Evolutionary conservation across 768 basidiomycete genomes (phyloP), one percentile per base, ranked within the genome.

Genomic region (Mycena amicta): DNA sequence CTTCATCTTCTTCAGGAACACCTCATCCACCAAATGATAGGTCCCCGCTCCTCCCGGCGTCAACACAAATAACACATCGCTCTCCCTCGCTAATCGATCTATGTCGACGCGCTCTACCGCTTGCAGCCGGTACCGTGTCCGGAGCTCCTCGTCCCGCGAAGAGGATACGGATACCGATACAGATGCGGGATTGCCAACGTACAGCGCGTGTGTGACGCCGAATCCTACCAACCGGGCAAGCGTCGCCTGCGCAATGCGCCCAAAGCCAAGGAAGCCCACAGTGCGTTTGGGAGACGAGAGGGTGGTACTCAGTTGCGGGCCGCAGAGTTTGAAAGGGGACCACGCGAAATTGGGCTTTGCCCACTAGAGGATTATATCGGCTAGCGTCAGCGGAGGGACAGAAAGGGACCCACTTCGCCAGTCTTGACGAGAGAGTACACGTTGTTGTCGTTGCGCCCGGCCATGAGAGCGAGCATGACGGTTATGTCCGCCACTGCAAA

Each of bases 381-480:
- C 22, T 3, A 46, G 12, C 46, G 20, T 60, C 54, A 47, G 30
- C 20, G 8, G 58, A 5, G 5, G 29, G 41, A 27, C 30, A 49
- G 5, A 41, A 29, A 27, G 22, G 27, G 33, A 66, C 84, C 39
- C 70, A 87, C 94, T 68, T 83, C 76, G 45, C 92, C 91, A 3
- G 81, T 74, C 68, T 88, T 82, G 18, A 94, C 92, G 12, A 94
- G 64, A 1, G 77, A 69, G 52, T 83, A 81, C 2, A 84, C 83
- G 61, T 85, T 79, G 3, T 86, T 86, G 3, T 79, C 89, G 51
- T 92, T 88, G n/a, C 97, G 82, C 51, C 88, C 83, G 0, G 95
- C 95, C 95, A 98, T 98, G 26, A 99, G 80, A 0, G 87, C 88
- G 13, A 99, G 83, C 92, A 98, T 93, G 39, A 96, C 82, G 0